Evolutionary conservation across 2,329 filamentous ascomycete genomes (phyloP), one percentile per base, ranked within the genome.

Genomic region (Colletotrichum abscissum): DNA sequence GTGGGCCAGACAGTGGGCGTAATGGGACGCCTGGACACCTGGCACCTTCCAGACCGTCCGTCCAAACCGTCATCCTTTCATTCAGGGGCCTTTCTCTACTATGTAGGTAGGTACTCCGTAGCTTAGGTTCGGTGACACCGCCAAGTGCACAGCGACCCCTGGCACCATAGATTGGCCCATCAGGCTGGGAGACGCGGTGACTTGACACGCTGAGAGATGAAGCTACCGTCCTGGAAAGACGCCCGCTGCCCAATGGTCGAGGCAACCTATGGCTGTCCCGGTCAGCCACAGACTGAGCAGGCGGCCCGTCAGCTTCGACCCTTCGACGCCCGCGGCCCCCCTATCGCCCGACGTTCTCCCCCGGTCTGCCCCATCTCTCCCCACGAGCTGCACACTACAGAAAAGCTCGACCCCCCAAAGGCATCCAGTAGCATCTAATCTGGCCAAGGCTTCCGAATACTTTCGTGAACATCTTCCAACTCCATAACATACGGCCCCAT

Each of bases 361-460:
- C 67, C 55, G 60, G 63, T 63, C 67, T 64, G 73, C 70, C 68
- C 73, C 73, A 65, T 71, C 46, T 66, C 67, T 65, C 64, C 69
- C 75, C 66, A 64, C 73, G 68, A 74, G 66, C 63, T 57, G 62
- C 74, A 66, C 72, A 75, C 69, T 73, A 75, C 63, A 75, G 74
- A 75, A 75, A 75, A 75, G 74, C 74, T 75, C 69, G 55, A 73
- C 64, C 64, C 64, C 69, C 63, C 54, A 65, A 52, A 58, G 52
- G 35, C 69, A 62, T 65, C 38, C 63, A 69, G 65, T 66, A 42
- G 59, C 46, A 67, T 67, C 60, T 22, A 55, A 38, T 56, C 26
- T 67, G 62, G 69, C 73, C 65, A 67, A 75, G 74, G 69, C 63
- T 26, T 63, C 26, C 69, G 69, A 74, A 60, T 55, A 60, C 55